These are phyloP conservation scores for Sungouiozyma ichnusensis DNA, from an alignment of 805 yeast species.

Conservation along the genomic window DNA sequence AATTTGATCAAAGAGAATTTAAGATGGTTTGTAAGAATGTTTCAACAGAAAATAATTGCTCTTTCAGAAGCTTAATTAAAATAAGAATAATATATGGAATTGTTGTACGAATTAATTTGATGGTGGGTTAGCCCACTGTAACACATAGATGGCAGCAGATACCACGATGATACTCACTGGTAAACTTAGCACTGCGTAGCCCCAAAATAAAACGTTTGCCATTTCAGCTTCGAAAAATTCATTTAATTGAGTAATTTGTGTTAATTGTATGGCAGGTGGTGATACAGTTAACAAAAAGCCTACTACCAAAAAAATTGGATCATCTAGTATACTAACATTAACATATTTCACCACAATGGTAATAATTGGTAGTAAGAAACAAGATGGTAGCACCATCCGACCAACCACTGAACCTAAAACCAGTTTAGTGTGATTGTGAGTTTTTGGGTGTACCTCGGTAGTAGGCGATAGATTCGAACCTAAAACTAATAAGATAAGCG, in stretches of 20 bases:
- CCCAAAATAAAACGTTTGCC: slow-evolving; percentile 78
- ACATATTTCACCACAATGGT: slow-evolving; percentile 53
- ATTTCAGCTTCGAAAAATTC: slow-evolving; percentile 69
- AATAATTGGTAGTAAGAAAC: slow-evolving; percentile 56
- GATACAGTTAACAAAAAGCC: slow-evolving; percentile 65
- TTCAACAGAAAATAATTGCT: no score
- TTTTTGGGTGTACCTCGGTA: slow-evolving; percentile 53
- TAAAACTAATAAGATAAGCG: slow-evolving; percentile 61
- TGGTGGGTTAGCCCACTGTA: slow-evolving; percentile 31
- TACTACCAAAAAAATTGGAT: slow-evolving; percentile 70
- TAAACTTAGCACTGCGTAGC: slow-evolving; percentile 62
- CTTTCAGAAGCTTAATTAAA: no score
- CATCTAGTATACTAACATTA: slow-evolving; percentile 60
- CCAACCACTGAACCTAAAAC: slow-evolving; percentile 61
- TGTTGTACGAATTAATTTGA: no score
- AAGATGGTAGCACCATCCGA: slow-evolving; percentile 69
- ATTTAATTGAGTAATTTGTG: slow-evolving; percentile 71
- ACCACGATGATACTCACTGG: slow-evolving; percentile 70
- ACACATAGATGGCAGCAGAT: slow-evolving; percentile 45
- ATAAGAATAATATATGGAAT: no score
- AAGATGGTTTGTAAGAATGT: no score
- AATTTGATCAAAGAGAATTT: no score
- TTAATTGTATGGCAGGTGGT: slow-evolving; percentile 77
- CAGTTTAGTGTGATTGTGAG: slow-evolving; percentile 50
- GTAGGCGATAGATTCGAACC: slow-evolving; percentile 74